Conservation (phyloP, 805 yeast species). For the Metschnikowia colocasiae region DNA sequence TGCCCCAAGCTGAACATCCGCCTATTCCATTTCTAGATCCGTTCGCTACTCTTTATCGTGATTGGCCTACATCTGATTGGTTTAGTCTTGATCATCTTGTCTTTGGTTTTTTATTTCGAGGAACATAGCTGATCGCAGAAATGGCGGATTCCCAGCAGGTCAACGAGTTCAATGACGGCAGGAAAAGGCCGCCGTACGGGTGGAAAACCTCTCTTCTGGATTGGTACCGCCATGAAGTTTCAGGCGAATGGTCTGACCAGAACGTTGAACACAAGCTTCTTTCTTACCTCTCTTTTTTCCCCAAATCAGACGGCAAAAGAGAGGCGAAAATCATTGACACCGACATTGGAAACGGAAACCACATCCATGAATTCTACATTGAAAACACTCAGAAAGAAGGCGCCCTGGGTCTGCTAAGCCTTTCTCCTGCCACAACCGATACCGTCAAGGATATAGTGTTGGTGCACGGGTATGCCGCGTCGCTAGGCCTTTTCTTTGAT, state of each 20-base stretch:
- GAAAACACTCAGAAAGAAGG: slow-evolving; percentile 43
- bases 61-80: too few species aligned
- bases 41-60: too few species aligned
- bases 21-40: too few species aligned
- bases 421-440: slow-evolving; percentile 5
- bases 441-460: slow-evolving; percentile 56
- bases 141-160: slow-evolving; percentile 4
- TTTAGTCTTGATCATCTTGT: too few species aligned
- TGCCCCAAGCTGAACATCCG: too few species aligned
- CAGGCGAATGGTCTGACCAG: slow-evolving; percentile 21
- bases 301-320: slow-evolving; percentile 48
- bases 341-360: slow-evolving; percentile 50
- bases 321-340: slow-evolving; percentile 49
- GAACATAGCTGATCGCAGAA: neutral
- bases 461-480: slow-evolving; percentile 93
- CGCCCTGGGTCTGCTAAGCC: neutral
- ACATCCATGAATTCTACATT: slow-evolving; percentile 75
- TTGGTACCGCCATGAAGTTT: slow-evolving; percentile 16
- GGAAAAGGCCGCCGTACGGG: slow-evolving; percentile 14
- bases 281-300: slow-evolving; percentile 56
- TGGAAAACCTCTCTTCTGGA: slow-evolving; percentile 17
- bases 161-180: slow-evolving; percentile 16
- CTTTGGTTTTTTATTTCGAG: too few species aligned
- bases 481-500: slow-evolving; percentile 74
- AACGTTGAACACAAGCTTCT: slow-evolving; percentile 43